Base-by-base conservation (phyloP, 805 yeast species). In the Yamadazyma takamatsuzukensis region DNA sequence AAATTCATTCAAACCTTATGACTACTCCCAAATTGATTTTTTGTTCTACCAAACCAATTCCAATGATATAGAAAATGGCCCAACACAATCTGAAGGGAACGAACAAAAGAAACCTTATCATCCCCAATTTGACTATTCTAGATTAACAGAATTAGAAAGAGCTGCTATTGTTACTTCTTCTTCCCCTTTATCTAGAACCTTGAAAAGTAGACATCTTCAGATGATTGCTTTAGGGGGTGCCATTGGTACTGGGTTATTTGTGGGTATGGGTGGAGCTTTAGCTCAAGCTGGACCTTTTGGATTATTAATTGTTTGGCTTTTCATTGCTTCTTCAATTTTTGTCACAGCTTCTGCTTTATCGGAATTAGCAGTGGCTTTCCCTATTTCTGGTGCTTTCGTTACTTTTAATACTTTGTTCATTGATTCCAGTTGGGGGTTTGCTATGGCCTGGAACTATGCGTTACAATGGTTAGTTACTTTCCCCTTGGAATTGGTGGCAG, bases 261-360 rank as follows among this genome's bases (percentile, higher is more conserved):
- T 79, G 30, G 82, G 82, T 37, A 68, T 83, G 2, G 84, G 83
- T 34, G 53, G 68, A 33, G 74, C 83, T 2, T 58, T 79, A 40
- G 56, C 54, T 25, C 62, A 72, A 13, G 84, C 83, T 44, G 85
- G 84, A 32, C 82, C 83, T 7, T 80, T 78, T 8, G 75, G 80
- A 23, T 52, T 78, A 21, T 62, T 79, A 32, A 75, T 78, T 32
- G 78, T 74, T 27, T 77, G 76, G 67, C 37, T 56, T n/a, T 49
- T 74, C 25, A 64, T 73, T 27, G 80, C 80, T 39, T 44, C 72
- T 4, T 60, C 78, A 62, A 68, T 78, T 36, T 76, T 66, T 50
- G 56, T 64, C 39, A 72, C 78, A 49, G 74, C 77, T 36, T 78
- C 76, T 54, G 72, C 81, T 2, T 52, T 76, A 18, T 76, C 78